Evolutionary conservation across 768 basidiomycete genomes (phyloP).

Genomic region (Collybia nuda): DNA sequence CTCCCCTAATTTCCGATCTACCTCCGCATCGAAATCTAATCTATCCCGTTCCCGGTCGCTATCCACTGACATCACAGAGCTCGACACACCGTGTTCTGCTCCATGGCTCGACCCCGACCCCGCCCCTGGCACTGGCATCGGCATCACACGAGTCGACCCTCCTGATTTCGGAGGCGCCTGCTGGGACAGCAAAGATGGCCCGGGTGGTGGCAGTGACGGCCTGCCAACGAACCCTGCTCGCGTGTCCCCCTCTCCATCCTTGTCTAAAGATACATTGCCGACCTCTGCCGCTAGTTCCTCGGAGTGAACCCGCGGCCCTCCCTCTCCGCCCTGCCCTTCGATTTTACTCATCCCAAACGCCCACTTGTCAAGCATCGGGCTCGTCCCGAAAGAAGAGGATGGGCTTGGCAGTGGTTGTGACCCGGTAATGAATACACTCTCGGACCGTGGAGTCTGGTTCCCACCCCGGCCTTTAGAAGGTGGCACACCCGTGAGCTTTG

Average conservation of each 20-base stretch:
- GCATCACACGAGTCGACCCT: slow-evolving; percentile 15
- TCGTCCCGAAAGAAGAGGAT: slow-evolving; percentile 35
- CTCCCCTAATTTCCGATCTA: slow-evolving; percentile 15
- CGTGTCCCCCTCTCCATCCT: slow-evolving; percentile 18
- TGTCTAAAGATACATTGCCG: slow-evolving; percentile 34
- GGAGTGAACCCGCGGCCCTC: slow-evolving; percentile 22
- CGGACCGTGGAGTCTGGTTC: slow-evolving; percentile 90
- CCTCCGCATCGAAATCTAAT: background rate
- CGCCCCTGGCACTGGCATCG: slow-evolving; percentile 22
- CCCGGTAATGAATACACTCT: slow-evolving; percentile 80
- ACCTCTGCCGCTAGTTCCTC: slow-evolving; percentile 37
- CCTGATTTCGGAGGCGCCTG: slow-evolving; percentile 46
- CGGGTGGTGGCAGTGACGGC: slow-evolving; percentile 26
- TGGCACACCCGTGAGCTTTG: slow-evolving; percentile 89
- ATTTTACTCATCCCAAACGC: slow-evolving; percentile 94
- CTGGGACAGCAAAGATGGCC: slow-evolving; percentile 75
- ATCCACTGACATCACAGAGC: background rate
- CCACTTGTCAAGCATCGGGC: slow-evolving; percentile 80
- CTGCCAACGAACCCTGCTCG: slow-evolving; percentile 27
- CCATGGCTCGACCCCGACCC: background rate
- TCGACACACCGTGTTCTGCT: slow-evolving; percentile 5
- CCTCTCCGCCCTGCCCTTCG: slow-evolving; percentile 33
- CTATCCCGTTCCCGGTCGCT: background rate
- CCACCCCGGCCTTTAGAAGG: slow-evolving; percentile 92
- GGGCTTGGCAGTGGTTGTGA: slow-evolving; percentile 92